Base-by-base conservation (phyloP, 2,329 filamentous ascomycete genomes). In the Colletotrichum aenigma region DNA sequence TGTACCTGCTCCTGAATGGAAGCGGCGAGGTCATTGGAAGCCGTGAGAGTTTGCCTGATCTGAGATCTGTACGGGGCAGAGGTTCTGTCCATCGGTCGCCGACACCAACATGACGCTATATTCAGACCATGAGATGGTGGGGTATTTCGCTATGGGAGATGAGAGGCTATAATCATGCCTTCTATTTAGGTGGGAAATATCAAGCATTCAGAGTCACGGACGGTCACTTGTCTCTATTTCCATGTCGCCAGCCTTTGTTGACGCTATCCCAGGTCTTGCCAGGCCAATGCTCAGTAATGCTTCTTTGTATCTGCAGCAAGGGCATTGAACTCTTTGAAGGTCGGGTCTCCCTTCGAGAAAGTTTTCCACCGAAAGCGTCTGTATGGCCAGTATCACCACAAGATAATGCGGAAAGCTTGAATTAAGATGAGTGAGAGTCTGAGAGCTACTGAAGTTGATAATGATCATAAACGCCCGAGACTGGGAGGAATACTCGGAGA, bases 51-150 rank as follows among this genome's bases (percentile, higher is more conserved):
- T 38, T 76, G 43, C 74, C 74, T 8, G 74, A 74, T 52, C 36
- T 76, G 26, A 67, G 74, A 21, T 69, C 64, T 38, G 74, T 69
- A 64, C 70, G 74, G 13, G 74, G 70, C 43, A 75, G 68, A 65
- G 32, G 58, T 43, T 76, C 70, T 24, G 58, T 76, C 58, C 28
- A 21, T 28, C 62, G 64, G 32, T 69, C 48, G 58, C 43, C 58
- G n/a, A 60, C 65, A 28, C 30, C 55, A 24, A 38, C n/a, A 43
- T 36, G 12, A 32, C 7, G 32, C 6, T 15, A 43, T 24, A 18
- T n/a, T 21, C 26, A 32, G 21, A 18, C 34, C n/a, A 64, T 38
- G 52, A 52, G 66, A 2, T 34, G n/a, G 18, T 62, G 58, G 30
- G 6, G n/a, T 21, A 15, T 62, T 62, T 62, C 58, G n/a, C 43